These are phyloP conservation scores for Herpomyces periplanetae DNA, from an alignment of 2,329 filamentous ascomycete species.

Conservation along the genomic window DNA sequence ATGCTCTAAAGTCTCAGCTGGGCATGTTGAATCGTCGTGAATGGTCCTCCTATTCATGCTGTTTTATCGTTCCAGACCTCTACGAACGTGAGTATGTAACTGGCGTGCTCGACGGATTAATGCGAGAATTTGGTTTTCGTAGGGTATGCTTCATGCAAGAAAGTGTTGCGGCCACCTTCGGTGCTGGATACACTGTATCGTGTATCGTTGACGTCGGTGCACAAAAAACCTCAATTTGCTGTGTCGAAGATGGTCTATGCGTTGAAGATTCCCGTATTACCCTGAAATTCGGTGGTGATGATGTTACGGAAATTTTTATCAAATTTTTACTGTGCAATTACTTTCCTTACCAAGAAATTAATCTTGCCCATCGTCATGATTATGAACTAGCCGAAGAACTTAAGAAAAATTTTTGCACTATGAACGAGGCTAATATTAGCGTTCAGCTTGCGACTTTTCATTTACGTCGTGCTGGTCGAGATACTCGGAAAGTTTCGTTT, in stretches of 20 bases:
- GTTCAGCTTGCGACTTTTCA: constrained; percentile 70
- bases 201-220: constrained; percentile 89
- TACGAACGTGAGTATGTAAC: constrained; percentile 84
- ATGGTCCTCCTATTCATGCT: constrained; percentile 66
- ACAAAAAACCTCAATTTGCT: constrained; percentile 86
- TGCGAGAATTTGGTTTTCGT: constrained; percentile 60
- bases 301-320: constrained; percentile 72
- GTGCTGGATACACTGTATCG: constrained; percentile 63
- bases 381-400: constrained; percentile 76
- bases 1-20: constrained; percentile 49
- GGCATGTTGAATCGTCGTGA: constrained; percentile 35
- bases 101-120: constrained; percentile 39
- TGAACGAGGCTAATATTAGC: constrained; percentile 58
- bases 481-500: constrained; percentile 70
- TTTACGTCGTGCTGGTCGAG: constrained; percentile 45
- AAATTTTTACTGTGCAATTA: constrained; percentile 95
- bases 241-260: constrained; percentile 79
- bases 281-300: constrained; percentile 61
- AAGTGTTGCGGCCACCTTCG: constrained; percentile 70
- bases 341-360: constrained; percentile 82
- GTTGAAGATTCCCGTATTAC: constrained; percentile 82
- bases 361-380: constrained; percentile 56
- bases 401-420: constrained; percentile 65
- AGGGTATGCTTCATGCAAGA: constrained; percentile 82
- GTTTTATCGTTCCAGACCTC: constrained; percentile 83